phyloP scores from a whole-genome alignment of 2,329 filamentous ascomycete genomes.

The Colletotrichum abscissum region DNA sequence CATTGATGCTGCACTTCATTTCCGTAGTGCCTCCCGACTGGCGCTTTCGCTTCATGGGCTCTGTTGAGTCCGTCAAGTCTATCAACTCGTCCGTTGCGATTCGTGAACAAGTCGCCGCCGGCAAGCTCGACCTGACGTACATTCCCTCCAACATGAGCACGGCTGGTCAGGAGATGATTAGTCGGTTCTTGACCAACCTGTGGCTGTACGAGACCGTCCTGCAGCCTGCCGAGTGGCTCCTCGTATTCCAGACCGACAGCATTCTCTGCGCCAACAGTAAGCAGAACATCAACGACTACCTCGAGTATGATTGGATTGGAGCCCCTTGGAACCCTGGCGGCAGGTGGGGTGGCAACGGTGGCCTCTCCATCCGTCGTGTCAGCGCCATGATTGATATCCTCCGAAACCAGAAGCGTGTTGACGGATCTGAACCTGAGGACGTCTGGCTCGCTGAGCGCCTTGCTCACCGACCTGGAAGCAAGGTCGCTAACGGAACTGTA shows the following conservation, averaged over 20 bases:
- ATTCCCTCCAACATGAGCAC: constrained; percentile 65
- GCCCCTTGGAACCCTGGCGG: constrained; percentile 58
- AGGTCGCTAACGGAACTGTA: constrained; percentile 63
- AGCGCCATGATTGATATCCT: constrained; percentile 65
- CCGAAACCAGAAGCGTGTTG: constrained; percentile 55
- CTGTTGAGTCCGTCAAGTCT: constrained; percentile 53
- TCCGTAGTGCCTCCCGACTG: constrained; percentile 65
- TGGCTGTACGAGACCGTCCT: constrained; percentile 64
- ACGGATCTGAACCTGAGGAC: constrained; percentile 62
- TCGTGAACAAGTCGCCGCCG: constrained; percentile 52
- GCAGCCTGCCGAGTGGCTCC: constrained; percentile 62
- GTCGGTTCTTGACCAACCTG: constrained; percentile 61
- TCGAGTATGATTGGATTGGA: constrained; percentile 65
- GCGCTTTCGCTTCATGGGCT: constrained; percentile 68
- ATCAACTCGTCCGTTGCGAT: constrained; percentile 60
- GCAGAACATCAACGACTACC: constrained; percentile 59
- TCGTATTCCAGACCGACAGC: constrained; percentile 66
- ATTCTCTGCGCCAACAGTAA: constrained; percentile 65
- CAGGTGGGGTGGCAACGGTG: constrained; percentile 62
- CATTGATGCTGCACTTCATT: constrained; percentile 67
- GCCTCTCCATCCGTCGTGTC: constrained; percentile 63
- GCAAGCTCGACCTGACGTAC: constrained; percentile 62
- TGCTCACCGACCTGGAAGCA: constrained; percentile 58
- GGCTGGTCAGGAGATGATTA: constrained; percentile 62
- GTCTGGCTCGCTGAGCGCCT: constrained; percentile 66